These are phyloP conservation scores for Artemisia tridentata DNA, from an alignment of 129 eudicot genomes.

Conservation along the genomic window DNA sequence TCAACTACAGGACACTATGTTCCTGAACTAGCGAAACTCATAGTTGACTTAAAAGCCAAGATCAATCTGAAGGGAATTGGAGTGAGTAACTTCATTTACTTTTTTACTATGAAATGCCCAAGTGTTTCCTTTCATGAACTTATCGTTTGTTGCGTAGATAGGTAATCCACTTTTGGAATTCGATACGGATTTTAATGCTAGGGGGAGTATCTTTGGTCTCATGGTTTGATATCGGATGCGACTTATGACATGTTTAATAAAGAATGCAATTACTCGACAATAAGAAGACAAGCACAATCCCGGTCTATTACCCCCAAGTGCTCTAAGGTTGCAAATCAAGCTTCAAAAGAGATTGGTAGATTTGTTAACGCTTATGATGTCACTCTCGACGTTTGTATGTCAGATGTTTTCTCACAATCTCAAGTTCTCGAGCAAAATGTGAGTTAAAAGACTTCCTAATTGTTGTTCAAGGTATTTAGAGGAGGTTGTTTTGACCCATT, in stretches of 20 bases:
- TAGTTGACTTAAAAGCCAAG: conserved; percentile 55
- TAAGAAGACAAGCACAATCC: conserved; percentile 47
- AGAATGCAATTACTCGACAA: conserved; percentile 69
- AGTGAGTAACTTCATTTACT: conserved; percentile 43
- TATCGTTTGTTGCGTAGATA: conserved; percentile 42
- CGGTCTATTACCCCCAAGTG: conserved; percentile 49
- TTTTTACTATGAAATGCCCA: neutral
- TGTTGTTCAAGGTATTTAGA: neutral
- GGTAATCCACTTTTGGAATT: conserved; percentile 92
- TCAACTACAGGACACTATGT: conserved; percentile 78
- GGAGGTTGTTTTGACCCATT: neutral
- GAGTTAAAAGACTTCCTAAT: conserved; percentile 18
- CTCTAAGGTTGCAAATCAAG: conserved; percentile 45
- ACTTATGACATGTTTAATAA: conserved; percentile 48
- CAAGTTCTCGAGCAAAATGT: conserved; percentile 47
- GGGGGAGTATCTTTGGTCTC: conserved; percentile 83
- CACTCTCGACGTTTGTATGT: conserved; percentile 70
- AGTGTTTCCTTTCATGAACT: conserved; percentile 6
- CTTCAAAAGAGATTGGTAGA: conserved; percentile 50
- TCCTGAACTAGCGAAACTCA: conserved; percentile 78
- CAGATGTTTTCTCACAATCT: conserved; percentile 55
- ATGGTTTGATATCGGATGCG: conserved; percentile 81
- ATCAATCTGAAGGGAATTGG: conserved; percentile 80
- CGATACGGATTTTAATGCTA: conserved; percentile 70
- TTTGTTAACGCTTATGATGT: conserved; percentile 58